Conservation (phyloP, 805 yeast genomes). For the Ogataea siamensis region DNA sequence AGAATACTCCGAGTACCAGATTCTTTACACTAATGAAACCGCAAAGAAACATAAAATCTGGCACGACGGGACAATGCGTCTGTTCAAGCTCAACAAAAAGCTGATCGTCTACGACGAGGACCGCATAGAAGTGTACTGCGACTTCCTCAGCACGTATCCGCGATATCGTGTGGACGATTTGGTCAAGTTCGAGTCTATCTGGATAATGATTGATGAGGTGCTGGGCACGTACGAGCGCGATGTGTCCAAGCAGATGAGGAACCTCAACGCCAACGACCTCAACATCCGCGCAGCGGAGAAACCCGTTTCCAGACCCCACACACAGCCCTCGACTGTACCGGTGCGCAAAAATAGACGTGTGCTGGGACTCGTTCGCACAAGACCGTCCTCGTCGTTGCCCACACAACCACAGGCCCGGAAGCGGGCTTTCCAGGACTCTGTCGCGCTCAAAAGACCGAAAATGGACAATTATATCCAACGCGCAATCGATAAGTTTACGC, state of each 20-base stretch:
- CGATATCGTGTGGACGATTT: slow-evolving; percentile 35
- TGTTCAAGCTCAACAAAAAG: slow-evolving; percentile 48
- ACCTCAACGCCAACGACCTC: slow-evolving; percentile 16
- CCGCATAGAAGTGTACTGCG: slow-evolving; percentile 27
- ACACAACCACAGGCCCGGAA: slow-evolving; percentile 4
- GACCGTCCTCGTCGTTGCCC: slow-evolving; percentile 9
- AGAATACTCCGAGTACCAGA: slow-evolving; percentile 44
- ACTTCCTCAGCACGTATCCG: slow-evolving; percentile 28
- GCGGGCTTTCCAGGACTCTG: slow-evolving; percentile 2
- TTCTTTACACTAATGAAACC: slow-evolving; percentile 46
- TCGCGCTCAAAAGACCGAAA: slow-evolving; percentile 7
- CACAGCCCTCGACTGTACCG: slow-evolving; percentile 3
- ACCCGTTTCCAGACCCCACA: slow-evolving; percentile 3
- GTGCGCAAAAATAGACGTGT: slow-evolving; percentile 14
- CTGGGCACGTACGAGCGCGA: slow-evolving; percentile 39
- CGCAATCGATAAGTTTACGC: slow-evolving; percentile 9
- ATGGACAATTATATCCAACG: slow-evolving; percentile 8
- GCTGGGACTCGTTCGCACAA: slow-evolving; percentile 17
- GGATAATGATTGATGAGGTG: slow-evolving; percentile 29
- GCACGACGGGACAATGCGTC: slow-evolving; percentile 49
- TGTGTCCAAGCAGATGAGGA: slow-evolving; percentile 26
- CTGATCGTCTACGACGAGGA: slow-evolving; percentile 40
- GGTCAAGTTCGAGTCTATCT: slow-evolving; percentile 26
- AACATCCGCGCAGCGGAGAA: slow-evolving; percentile 12
- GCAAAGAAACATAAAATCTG: slow-evolving; percentile 48